Base-by-base conservation (phyloP, 2,329 filamentous ascomycete species). In the Bipolaris cookei region DNA sequence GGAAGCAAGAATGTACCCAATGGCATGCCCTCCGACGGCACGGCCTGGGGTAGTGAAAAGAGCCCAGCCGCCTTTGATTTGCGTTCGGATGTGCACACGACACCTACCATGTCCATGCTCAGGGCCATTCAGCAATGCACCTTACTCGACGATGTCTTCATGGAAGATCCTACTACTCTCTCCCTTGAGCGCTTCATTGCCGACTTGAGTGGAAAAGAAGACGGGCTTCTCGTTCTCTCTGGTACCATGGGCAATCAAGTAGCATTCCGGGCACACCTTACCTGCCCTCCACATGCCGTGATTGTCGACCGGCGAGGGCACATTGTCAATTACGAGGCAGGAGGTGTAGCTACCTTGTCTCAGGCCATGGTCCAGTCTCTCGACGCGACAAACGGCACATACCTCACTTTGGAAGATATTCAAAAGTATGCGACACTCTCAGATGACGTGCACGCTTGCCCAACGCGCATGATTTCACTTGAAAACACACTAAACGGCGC, bases 231-330 rank as follows among this genome's bases (percentile, higher is more conserved):
- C 51, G 91, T 97, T 53, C 82, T 96, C 57, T 95, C 91, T 0
- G 94, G 94, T 3, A 97, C 93, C 4, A 97, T 97, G 92, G 92
- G 92, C 38, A 97, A 97, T 78, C 92, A 97, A 75, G 81, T 97
- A 16, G 88, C 90, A 0, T 83, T 97, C 39, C 87, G 93, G 37
- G 84, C 90, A 1, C 89, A 95, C 57, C 83, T 97, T 13, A 84
- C 82, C 0, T 89, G 91, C 58, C 92, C 93, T 13, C 94, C 94
- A 0, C 87, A 96, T 73, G 85, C 85, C 6, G 85, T 97, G 4
- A 79, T 97, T 7, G 91, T 90, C 66, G 93, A 97, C 72, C 81
- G 88, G 62, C 85, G 91, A 32, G 85, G 87, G 4, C 94, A 97
- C 73, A 90, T 97, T 56, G 80, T 91, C 55, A 82, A 87, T 38